phyloP scores from a whole-genome alignment of 768 basidiomycete species.

The Steccherinum ochraceum region DNA sequence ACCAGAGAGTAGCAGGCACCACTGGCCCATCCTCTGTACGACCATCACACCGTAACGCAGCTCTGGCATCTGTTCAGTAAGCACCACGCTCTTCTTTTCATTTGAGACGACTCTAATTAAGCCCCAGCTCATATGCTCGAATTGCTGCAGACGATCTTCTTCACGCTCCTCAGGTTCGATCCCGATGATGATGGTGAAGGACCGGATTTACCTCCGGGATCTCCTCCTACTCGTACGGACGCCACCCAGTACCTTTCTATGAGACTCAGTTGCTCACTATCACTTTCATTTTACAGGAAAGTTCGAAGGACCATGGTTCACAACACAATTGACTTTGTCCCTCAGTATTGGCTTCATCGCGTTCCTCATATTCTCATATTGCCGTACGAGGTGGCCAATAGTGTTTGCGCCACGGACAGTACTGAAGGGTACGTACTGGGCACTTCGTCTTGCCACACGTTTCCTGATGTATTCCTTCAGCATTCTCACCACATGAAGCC shows the following conservation, averaged over 20 bases:
- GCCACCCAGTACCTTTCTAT: too few relatives aligned
- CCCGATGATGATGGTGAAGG: background rate
- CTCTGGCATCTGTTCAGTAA: background rate
- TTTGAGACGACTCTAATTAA: background rate
- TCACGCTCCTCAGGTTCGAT: background rate
- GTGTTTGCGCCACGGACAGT: conserved; percentile 92
- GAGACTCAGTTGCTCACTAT: background rate
- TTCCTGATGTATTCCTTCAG: conserved; percentile 32
- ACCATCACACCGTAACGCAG: background rate
- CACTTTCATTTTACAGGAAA: conserved; percentile 41
- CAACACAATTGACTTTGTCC: conserved; percentile 81
- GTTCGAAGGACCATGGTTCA: conserved; percentile 94
- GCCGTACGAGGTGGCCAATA: conserved; percentile 81
- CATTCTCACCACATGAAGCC: conserved; percentile 90
- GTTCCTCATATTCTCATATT: conserved; percentile 86
- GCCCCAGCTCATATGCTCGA: background rate
- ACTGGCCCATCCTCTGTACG: background rate
- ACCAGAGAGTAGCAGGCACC: too few relatives aligned
- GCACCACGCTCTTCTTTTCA: background rate
- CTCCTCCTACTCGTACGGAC: background rate
- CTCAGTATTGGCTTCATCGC: conserved; percentile 68
- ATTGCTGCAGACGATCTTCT: background rate
- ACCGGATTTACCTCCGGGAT: background rate
- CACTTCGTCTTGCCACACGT: background rate
- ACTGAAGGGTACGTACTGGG: conserved; percentile 71